phyloP scores from a whole-genome alignment of 768 basidiomycete species.

The Mycena belliarum region DNA sequence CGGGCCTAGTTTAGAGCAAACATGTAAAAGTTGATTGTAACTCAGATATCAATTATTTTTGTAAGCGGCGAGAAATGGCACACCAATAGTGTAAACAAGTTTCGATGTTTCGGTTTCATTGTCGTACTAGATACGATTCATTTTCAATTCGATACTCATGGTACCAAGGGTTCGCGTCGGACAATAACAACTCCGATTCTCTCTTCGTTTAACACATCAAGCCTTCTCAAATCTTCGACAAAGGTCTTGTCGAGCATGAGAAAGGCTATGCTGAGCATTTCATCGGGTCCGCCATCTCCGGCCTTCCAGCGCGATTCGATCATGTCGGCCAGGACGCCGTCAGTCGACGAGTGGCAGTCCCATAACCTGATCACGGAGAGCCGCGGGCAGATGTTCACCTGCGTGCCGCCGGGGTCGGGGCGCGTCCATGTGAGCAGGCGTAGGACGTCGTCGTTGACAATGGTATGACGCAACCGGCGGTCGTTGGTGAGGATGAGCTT shows the following conservation, averaged over 20 bases:
- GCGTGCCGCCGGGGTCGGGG: constrained; percentile 1
- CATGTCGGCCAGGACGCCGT: constrained; percentile 33
- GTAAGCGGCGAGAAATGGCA: no score
- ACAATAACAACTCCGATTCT: constrained; percentile 16
- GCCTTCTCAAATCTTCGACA: constrained; percentile 15
- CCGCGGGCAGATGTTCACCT: constrained; percentile 21
- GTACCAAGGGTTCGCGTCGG: constrained; percentile 2
- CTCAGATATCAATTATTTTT: no score
- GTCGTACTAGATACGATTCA: no score
- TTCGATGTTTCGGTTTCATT: no score
- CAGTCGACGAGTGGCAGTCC: constrained; percentile 27
- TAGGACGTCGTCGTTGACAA: constrained; percentile 23
- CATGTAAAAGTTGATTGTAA: no score
- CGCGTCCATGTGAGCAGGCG: constrained; percentile 15
- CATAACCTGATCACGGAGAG: constrained; percentile 26
- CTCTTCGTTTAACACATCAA: constrained; percentile 17
- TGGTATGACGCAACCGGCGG: constrained; percentile 13
- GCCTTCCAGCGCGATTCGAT: constrained; percentile 28
- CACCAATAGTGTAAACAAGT: no score
- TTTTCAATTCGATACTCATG: no score
- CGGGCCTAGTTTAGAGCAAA: no score
- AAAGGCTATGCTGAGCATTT: constrained; percentile 20
- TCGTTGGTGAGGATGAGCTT: constrained; percentile 21
- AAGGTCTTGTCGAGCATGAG: constrained; percentile 22
- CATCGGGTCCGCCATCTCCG: constrained; percentile 10